Percentiles rank a stretch among this genome's conserved stretches.
phyloP scores from a whole-genome alignment of 768 basidiomycete species.

The Podaxis carcinomalis region DNA sequence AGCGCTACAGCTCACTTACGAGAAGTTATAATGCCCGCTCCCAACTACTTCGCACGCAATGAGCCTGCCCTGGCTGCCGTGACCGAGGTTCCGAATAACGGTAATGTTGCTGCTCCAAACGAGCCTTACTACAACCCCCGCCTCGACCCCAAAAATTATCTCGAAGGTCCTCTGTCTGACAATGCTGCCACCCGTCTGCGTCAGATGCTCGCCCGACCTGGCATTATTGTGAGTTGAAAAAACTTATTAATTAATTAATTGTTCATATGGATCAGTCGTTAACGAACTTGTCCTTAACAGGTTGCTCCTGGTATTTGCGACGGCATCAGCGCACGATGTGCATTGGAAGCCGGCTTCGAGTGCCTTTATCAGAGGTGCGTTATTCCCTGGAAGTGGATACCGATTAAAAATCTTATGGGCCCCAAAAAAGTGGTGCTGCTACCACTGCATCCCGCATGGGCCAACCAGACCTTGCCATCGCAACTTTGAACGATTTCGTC shows the following conservation, averaged over 20 bases:
- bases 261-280: background rate
- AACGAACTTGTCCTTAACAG: constrained; percentile 24
- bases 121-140: constrained; percentile 59
- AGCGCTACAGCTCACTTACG: background rate
- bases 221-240: constrained; percentile 54
- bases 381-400: background rate
- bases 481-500: constrained; percentile 73
- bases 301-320: constrained; percentile 76
- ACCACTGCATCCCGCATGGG: constrained; percentile 76
- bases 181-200: constrained; percentile 72
- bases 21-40: constrained; percentile 6
- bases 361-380: constrained; percentile 70
- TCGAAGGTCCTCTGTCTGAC: constrained; percentile 62
- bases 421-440: constrained; percentile 51
- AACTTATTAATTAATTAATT: background rate
- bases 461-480: constrained; percentile 74
- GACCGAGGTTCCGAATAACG: background rate
- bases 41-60: constrained; percentile 9
- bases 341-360: constrained; percentile 72
- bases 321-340: constrained; percentile 75
- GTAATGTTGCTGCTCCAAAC: background rate
- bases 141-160: constrained; percentile 62
- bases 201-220: constrained; percentile 63
- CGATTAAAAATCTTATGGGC: background rate
- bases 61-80: background rate